phyloP scores from a whole-genome alignment of 2,329 filamentous ascomycete genomes.

The Exophiala sp. region DNA sequence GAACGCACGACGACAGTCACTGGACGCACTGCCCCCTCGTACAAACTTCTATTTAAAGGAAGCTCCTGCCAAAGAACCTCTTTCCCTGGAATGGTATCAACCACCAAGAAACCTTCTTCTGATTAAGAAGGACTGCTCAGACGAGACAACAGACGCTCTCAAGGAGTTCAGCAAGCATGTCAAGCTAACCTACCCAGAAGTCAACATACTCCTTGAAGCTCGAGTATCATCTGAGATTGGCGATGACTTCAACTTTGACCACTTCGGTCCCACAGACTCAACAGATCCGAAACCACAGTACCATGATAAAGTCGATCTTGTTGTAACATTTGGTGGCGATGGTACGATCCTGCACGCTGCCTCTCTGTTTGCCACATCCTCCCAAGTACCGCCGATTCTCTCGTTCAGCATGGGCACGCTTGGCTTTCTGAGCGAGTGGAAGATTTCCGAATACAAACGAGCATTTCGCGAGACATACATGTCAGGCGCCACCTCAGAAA shows the following conservation, averaged over 20 bases:
- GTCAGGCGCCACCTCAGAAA: constrained; percentile 58
- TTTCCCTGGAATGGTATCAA: constrained; percentile 64
- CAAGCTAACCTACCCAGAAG: constrained; percentile 70
- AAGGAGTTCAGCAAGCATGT: constrained; percentile 68
- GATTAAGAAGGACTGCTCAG: constrained; percentile 62
- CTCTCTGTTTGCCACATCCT: constrained; percentile 77
- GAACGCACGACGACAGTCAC: not conserved
- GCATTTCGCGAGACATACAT: constrained; percentile 93
- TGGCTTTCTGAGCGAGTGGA: constrained; percentile 95
- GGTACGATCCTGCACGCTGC: constrained; percentile 84
- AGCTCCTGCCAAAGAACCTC: constrained; percentile 51
- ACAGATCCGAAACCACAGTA: constrained; percentile 35
- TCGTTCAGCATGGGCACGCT: constrained; percentile 97
- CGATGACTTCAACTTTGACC: constrained; percentile 28
- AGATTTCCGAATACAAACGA: constrained; percentile 85
- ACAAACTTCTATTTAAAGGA: constrained; percentile 17
- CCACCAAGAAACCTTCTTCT: constrained; percentile 67
- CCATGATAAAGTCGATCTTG: constrained; percentile 78
- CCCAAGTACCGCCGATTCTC: constrained; percentile 81
- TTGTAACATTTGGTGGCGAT: constrained; percentile 88
- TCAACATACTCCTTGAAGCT: constrained; percentile 79
- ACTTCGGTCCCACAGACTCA: constrained; percentile 9
- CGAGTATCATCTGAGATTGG: constrained; percentile 70
- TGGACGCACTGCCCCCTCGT: constrained; percentile 14
- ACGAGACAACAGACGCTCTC: constrained; percentile 53